Conservation (phyloP, 768 basidiomycete species). For the Daedalea quercina region DNA sequence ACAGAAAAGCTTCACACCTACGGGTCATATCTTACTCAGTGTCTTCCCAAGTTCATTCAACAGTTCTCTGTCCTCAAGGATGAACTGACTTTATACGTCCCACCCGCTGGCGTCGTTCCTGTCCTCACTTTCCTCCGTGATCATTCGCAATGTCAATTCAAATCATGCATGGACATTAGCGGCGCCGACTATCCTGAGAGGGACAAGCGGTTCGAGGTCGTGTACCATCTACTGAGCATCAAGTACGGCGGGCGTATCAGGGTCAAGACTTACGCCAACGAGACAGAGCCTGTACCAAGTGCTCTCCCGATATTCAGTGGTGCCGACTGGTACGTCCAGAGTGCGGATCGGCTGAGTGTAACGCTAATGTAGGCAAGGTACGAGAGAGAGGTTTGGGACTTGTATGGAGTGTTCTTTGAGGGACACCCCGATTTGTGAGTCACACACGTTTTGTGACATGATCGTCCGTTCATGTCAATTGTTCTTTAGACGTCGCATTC, state of each 20-base stretch:
- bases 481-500: slow-evolving; percentile 73
- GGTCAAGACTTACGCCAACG: slow-evolving; percentile 96
- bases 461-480: slow-evolving; percentile 11
- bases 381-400: slow-evolving; percentile 97
- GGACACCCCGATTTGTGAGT: slow-evolving; percentile 94
- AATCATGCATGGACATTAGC: slow-evolving; percentile 86
- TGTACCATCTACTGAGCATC: slow-evolving; percentile 89
- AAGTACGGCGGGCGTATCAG: slow-evolving; percentile 77
- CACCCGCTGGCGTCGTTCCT: slow-evolving; percentile 76
- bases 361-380: slow-evolving; percentile 47
- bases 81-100: slow-evolving; percentile 85
- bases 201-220: slow-evolving; percentile 92
- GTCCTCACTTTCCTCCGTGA: slow-evolving; percentile 91
- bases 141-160: slow-evolving; percentile 94
- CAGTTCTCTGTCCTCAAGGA: slow-evolving; percentile 97
- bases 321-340: slow-evolving; percentile 78
- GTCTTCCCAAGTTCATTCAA: slow-evolving; percentile 94
- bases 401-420: slow-evolving; percentile 94
- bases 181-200: slow-evolving; percentile 94
- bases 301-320: slow-evolving; percentile 74
- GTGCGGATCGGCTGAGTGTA: no score
- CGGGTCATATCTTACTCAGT: slow-evolving; percentile 88
- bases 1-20: slow-evolving; percentile 83
- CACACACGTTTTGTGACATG: not conserved
- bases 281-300: slow-evolving; percentile 87